Evolutionary conservation across 768 basidiomycete species (phyloP).

Genomic region (Agrocybe praecox): DNA sequence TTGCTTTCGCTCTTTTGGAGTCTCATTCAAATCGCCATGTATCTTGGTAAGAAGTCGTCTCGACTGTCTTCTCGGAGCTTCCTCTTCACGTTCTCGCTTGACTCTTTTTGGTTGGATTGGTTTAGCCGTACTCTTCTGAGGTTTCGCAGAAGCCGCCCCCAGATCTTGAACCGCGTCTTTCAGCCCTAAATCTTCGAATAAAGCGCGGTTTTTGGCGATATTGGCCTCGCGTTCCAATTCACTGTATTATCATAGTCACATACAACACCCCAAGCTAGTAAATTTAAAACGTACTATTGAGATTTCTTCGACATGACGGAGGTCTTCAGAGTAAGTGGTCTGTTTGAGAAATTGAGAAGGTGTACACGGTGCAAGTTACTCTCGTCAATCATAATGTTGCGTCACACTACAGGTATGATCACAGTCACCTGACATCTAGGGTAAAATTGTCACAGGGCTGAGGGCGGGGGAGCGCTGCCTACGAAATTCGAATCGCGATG

Average conservation of each 20-base stretch:
- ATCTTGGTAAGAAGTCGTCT: conserved; percentile 56
- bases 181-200: conserved; percentile 73
- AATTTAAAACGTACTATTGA: conserved; percentile 45
- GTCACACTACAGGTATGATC: conserved; percentile 4
- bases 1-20: conserved; percentile 59
- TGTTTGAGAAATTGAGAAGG: not conserved
- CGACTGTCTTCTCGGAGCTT: conserved; percentile 66
- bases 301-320: conserved; percentile 43
- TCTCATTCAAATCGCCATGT: conserved; percentile 61
- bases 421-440: conserved; percentile 1
- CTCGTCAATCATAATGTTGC: too few relatives aligned
- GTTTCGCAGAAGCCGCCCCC: conserved; percentile 43
- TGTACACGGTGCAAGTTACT: too few relatives aligned
- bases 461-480: too few relatives aligned
- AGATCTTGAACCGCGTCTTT: conserved; percentile 55
- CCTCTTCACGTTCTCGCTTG: conserved; percentile 51
- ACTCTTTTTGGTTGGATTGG: conserved; percentile 63
- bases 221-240: conserved; percentile 80
- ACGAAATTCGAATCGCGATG: too few relatives aligned
- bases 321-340: not conserved
- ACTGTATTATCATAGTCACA: conserved; percentile 22
- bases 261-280: not conserved
- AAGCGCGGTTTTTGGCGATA: conserved; percentile 77
- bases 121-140: conserved; percentile 48
- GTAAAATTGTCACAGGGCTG: not conserved